phyloP scores from a whole-genome alignment of 2,329 filamentous ascomycete genomes.

The Fusarium sp. region DNA sequence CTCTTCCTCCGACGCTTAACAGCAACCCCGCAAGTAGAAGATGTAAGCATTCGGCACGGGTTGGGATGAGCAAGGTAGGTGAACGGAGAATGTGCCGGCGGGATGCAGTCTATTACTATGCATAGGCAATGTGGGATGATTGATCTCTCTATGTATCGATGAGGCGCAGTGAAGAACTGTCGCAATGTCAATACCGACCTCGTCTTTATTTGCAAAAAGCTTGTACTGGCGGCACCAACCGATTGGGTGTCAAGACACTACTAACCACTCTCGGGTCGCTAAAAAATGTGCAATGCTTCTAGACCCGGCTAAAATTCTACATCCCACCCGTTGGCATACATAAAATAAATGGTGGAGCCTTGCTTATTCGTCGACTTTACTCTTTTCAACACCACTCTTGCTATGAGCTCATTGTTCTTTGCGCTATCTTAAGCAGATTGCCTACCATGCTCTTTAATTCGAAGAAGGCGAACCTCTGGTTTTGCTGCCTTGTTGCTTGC shows the following conservation, averaged over 20 bases:
- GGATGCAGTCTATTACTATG: background rate
- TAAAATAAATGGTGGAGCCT: background rate
- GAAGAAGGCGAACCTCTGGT: conserved; percentile 16
- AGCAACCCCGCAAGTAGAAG: background rate
- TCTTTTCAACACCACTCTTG: background rate
- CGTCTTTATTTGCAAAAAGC: background rate
- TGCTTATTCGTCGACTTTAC: background rate
- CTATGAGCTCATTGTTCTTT: background rate
- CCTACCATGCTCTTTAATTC: conserved; percentile 3
- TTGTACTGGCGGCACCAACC: background rate
- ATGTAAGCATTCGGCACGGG: background rate
- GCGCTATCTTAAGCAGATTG: accelerated
- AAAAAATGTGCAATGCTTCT: background rate
- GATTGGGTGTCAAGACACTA: background rate
- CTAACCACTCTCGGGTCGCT: background rate
- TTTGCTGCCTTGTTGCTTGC: conserved; percentile 10
- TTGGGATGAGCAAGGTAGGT: background rate
- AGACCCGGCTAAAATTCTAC: conserved; percentile 1
- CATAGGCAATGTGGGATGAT: background rate
- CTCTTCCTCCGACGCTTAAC: background rate
- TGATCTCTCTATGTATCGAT: background rate
- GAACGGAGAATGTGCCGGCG: background rate
- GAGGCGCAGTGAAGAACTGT: background rate
- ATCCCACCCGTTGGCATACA: background rate
- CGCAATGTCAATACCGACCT: background rate